Base-by-base conservation (phyloP, 2,329 filamentous ascomycete genomes). In the Tolypocladium inflatum region DNA sequence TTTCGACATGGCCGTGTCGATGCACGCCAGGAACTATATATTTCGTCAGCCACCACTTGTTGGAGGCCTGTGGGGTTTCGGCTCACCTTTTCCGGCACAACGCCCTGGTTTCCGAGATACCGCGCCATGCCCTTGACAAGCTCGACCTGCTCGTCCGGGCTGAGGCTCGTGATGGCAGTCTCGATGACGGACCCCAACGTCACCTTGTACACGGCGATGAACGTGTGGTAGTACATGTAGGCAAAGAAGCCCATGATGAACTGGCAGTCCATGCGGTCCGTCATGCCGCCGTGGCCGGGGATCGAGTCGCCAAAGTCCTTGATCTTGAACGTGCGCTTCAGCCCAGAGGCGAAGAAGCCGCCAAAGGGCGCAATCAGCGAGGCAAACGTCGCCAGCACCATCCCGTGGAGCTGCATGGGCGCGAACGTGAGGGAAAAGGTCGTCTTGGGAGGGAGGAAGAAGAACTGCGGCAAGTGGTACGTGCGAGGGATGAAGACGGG, bases 181-280 rank as follows among this genome's bases (percentile, higher is more conserved):
- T 99, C 93, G 65, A 99, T 89, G 41, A 99, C 89, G 57, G 85
- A 85, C 23, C 93, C 94, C 23, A 96, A 87, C 58, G 81, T 91
- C 43, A 89, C 86, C 73, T 93, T 91, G 79, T 96, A 86, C 8
- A 91, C 81, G 4, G 92, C 92, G 68, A 99, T 93, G 73, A 99
- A 99, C 68, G 89, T 94, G 73, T 97, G 92, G 76, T 95, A 99
- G 77, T 99, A 99, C 83, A 99, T 92, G 78, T 91, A 97, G 19
- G 93, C 85, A 68, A 99, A 97, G 75, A 96, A 94, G 10, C 94
- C 94, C 94, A 99, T 99, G 78, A 97, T 97, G 77, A 99, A 99
- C 71, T 99, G 94, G 73, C 94, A 99, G 71, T 99, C 94, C 93
- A 99, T 97, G 61, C 94, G 89, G 71, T 99, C 94, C 19, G 94